Base-by-base conservation (phyloP, 2,329 filamentous ascomycete species). In the Fusarium sp. region DNA sequence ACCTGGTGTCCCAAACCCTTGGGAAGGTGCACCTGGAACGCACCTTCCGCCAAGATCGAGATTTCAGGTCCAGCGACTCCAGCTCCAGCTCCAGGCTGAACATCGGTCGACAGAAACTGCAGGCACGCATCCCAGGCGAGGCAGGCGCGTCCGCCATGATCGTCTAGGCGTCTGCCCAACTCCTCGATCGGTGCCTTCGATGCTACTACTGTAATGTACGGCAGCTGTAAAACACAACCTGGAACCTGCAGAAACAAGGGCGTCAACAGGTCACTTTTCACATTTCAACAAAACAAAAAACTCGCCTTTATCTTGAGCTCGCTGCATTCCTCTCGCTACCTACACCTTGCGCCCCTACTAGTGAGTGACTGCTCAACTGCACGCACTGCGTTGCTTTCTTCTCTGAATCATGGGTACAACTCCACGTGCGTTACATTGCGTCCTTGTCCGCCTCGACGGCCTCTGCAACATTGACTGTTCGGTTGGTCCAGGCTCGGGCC, bases 41-140 rank as follows among this genome's bases (percentile, higher is more conserved):
- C 35, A 52, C 37, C n/a, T 72, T 74, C 69, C 71, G 8, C 62
- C 43, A 62, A 50, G 65, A 75, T 74, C 72, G 72, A 74, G 72
- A 74, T 74, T 74, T 60, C 32, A 52, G 56, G 32, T 59, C 58
- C 33, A 54, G 15, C 20, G 22, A 22, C 22, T 22, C 22, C 22
- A 22, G 22, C 2, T 32, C 30, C 30, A 32, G 30, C 30, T 32
- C 30, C 30, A 32, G 30, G 8, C 40, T 27, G 37, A 71, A 60
- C 40, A 40, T 64, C 22, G 32, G 52, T 64, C 22, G 32, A 57
- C 32, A 47, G 54, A 73, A 71, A 33, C 50, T 32, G 66, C 69
- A 65, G 71, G 67, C 63, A 71, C 62, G 66, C 40, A 25, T 7
- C 20, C 59, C 25, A 50, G 47, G 47, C 17, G 32, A 54, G 27